Evolutionary conservation across 192 early-diverging fungal species (phyloP), one percentile per base, ranked within the genome.

Genomic region (Coemansia javaensis): DNA sequence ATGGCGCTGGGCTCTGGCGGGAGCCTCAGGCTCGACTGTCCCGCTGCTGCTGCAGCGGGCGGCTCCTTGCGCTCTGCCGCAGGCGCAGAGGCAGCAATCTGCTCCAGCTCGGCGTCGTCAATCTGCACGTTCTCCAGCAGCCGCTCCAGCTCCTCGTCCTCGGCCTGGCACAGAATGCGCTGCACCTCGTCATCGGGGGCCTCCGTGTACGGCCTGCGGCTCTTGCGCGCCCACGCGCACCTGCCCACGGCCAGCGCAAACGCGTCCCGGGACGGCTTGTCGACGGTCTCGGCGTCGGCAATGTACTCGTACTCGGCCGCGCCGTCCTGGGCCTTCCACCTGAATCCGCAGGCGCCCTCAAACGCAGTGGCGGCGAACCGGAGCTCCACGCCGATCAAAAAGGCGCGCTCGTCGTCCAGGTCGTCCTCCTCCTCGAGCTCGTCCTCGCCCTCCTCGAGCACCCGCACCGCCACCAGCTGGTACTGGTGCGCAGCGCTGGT

Each of bases 371-470:
- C 30, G 0, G 53, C 33, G 32, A 75, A 75, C 24, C 36, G 40
- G 16, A 75, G 45, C 27, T 53, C 71, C 32, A 40, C 65, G 53
- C 85, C 85, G 15, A 92, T 79, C 22, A 90, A 54, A 52, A 88
- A 92, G 2, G 76, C 48, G 16, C 75, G 68, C 69, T 90, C 90
- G 38, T 86, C 82, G 24, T 88, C 82, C 14, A 59, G 50, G 16
- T 50, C 49, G 15, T 83, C 76, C 16, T 50, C 49, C 13, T 83
- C 76, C 24, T 53, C 70, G 5, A 82, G 65, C 7, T 81, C n/a
- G n/a, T n/a, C 82, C 47, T 88, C 88, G 28, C 85, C 90, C 43
- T 91, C 87, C 9, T 87, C 86, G 49, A 83, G 82, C 8, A 85
- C 62, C 22, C 89, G 82, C 39, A 73, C 79, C n/a, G 85, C 77